Base-by-base conservation (phyloP, 2,329 filamentous ascomycete species). In the Ceratocystis harringtonii region DNA sequence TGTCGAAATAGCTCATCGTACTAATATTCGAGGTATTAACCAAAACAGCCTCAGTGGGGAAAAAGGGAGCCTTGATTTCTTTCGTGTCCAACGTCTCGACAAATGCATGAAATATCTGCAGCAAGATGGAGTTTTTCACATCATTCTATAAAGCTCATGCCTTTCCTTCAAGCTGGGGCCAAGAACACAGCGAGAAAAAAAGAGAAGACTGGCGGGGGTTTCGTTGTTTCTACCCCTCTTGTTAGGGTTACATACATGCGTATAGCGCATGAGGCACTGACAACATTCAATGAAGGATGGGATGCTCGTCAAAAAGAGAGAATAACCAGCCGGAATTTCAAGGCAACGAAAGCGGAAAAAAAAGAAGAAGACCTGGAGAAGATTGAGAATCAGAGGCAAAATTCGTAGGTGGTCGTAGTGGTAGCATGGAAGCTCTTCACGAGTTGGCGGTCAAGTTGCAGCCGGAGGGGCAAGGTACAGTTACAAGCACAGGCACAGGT, bases 171-270 rank as follows among this genome's bases (percentile, higher is more conserved):
- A 22, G 48, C 22, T 15, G 36, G 36, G 36, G 10, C 36, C 36
- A 41, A 41, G 36, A 41, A 41, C 36, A 5, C 36, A 15, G 36
- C 12, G 36, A 41, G 36, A 41, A 41, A 41, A 41, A 12, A 52
- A 22, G 48, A 19, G 48, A 19, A 52, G 48, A 22, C 22, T 22
- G n/a, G 48, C 48, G 12, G 48, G n/a, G n/a, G 10, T 41, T 36
- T 41, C 12, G 36, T 41, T 41, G 4, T 15, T 41, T 41, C 12
- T 30, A 30, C 52, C 52, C 25, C 52, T 17, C 52, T 30, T 28
- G 52, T 57, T 57, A 57, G 52, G 52, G 52, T 57, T 57, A 57
- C 52, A 57, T 30, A n/a, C 15, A 57, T 57, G 28, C 22, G 48
- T 41, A 52, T 52, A 25, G 48, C n/a, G 22, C 48, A 19, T 19